These are phyloP conservation scores for Termitomyces sp. DNA, from an alignment of 768 basidiomycete species.

Conservation along the genomic window DNA sequence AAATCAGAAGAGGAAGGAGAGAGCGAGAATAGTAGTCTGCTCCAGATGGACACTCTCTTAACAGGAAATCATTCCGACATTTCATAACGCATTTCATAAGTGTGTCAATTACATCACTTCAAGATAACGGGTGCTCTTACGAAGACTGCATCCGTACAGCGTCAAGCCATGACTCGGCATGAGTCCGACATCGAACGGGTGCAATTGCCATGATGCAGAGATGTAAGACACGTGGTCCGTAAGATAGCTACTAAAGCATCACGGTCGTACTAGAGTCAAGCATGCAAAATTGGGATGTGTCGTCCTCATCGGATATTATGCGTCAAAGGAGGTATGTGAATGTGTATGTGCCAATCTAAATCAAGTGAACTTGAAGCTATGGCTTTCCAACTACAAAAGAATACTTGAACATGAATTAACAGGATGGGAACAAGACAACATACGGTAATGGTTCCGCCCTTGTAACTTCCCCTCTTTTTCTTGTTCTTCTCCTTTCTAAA, in stretches of 20 bases:
- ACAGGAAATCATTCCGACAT: not conserved
- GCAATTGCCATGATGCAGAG: constrained; percentile 5
- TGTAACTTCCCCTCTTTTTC: constrained; percentile 95
- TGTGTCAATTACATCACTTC: constrained; percentile 5
- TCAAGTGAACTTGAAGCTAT: constrained; percentile 79
- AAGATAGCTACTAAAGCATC: not conserved
- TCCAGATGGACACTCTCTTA: constrained; percentile 1
- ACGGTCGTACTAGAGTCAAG: not conserved
- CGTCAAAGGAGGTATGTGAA: not conserved
- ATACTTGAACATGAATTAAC: constrained; percentile 1
- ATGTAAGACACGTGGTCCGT: constrained; percentile 1
- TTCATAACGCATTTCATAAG: not conserved
- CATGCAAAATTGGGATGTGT: not conserved
- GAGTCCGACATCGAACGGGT: not conserved
- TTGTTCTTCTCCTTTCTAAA: constrained; percentile 99
- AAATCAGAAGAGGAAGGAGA: not conserved
- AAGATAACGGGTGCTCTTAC: constrained; percentile 4
- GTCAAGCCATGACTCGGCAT: not conserved
- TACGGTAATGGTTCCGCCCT: constrained; percentile 95
- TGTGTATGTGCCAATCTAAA: constrained; percentile 3
- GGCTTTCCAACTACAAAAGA: constrained; percentile 58
- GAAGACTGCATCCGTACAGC: constrained; percentile 10
- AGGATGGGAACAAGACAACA: constrained; percentile 5
- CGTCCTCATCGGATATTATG: not conserved
- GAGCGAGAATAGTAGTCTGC: not conserved